Base-by-base conservation (phyloP, 169 alveolate species). In the Babesia sp. region DNA sequence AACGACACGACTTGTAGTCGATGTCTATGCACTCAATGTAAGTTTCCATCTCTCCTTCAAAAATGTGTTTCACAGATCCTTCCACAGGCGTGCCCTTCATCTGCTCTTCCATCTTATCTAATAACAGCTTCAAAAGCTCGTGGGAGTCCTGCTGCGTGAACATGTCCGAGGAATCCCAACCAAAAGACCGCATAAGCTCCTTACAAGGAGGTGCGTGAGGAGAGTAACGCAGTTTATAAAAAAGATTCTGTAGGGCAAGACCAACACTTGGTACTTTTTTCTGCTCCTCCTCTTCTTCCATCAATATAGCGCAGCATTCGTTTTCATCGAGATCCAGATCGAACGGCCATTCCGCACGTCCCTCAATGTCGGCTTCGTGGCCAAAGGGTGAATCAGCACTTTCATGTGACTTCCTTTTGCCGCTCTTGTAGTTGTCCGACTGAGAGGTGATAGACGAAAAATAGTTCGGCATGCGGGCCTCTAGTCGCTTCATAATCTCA, bases 61-160 rank as follows among this genome's bases (percentile, higher is more conserved):
- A 96, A 76, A 95, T 88, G 78, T 90, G 86, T 81, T 92, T 93
- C 46, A 95, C 96, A 59, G 97, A 89, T 0, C 99, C 99, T 58
- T 95, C 98, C 48, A 95, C 98, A 3, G 94, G 88, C 3, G 99
- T 95, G 37, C 97, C 97, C 75, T 91, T 93, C 98, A 97, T 95
- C 85, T 96, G 95, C 90, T 97, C 97, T 71, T 97, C 99, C 82
- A 97, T 92, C 29, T 94, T 92, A 74, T 96, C 99, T 63, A 96
- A 91, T 54, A 97, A 91, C 58, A 94, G 83, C 71, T 95, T 91
- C 73, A 93, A 90, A 75, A 97, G 92, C 84, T 97, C 99, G 84
- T 97, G 98, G 18, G 98, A 96, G 68, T 97, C 99, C 78, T 96
- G 99, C 80, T 97, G 98, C 9, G 98, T 94, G 87, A 95, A 95